A percentile compares a stretch with the other conserved stretches of the same genome.
Conservation (phyloP, 345 rosid genomes). For the Chamaenerion angustifolium region DNA sequence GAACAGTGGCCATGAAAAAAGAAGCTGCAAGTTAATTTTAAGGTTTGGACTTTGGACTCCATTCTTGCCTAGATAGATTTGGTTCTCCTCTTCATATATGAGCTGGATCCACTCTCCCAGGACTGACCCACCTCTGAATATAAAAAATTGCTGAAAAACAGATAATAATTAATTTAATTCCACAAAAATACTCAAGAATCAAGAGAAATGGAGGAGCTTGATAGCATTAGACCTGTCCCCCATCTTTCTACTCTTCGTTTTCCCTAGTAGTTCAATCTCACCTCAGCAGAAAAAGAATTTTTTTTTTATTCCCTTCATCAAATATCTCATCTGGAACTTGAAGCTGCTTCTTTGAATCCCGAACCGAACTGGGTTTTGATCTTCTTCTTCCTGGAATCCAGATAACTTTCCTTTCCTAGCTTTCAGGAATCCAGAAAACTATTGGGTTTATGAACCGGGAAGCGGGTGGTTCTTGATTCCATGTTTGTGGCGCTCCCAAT, state of each 20-base stretch:
- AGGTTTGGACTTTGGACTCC: too few species aligned
- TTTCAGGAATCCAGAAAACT: too few species aligned
- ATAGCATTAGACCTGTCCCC: neutral
- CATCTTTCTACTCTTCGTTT: neutral
- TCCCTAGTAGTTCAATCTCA: neutral
- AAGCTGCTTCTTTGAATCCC: constrained; percentile 4
- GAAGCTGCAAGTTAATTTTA: too few species aligned
- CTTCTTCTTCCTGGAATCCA: neutral
- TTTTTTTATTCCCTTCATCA: neutral
- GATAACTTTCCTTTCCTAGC: neutral
- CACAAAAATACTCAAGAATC: neutral
- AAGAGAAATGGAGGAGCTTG: neutral
- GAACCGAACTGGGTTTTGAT: neutral
- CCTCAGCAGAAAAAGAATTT: neutral
- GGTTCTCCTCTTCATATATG: neutral
- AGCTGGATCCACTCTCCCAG: constrained; percentile 13
- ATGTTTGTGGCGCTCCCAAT: neutral
- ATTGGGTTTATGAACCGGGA: too few species aligned
- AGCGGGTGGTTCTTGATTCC: too few species aligned
- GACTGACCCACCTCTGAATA: constrained; percentile 9
- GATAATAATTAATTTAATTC: neutral
- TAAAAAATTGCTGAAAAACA: neutral
- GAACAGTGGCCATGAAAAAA: too few species aligned
- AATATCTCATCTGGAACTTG: neutral
- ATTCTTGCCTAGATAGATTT: constrained; percentile 3